Base-by-base conservation (phyloP, 2,329 filamentous ascomycete genomes). In the Colletotrichum simmondsii region DNA sequence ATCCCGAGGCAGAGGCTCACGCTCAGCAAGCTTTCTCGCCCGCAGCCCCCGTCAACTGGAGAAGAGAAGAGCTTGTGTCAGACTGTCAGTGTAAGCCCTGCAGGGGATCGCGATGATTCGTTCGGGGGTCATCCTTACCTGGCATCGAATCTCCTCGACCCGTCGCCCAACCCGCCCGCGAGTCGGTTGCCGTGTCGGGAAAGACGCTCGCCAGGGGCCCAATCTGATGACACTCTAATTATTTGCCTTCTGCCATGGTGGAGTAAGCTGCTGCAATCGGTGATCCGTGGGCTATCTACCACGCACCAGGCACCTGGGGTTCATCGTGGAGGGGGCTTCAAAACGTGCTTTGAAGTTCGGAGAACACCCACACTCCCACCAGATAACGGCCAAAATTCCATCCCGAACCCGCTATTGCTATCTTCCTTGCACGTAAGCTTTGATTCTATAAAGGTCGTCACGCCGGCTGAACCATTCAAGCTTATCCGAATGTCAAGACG, bases 111-210 rank as follows among this genome's bases (percentile, higher is more conserved):
- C 32, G 3, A n/a, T 32, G 16, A 19, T 12, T 49, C 12, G 3
- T 54, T 37, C 66, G 32, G 66, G 70, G 70, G 14, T 37, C 10
- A 70, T 42, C 66, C 70, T 54, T 72, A 70, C 60, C 56, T 26
- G 56, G 42, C 54, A 24, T 61, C 54, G 57, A 61, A 37, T 12
- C 19, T 52, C 10, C 12, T 35, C 6, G 37, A 42, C 37, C 37
- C 14, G 37, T 42, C 42, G 19, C 42, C 8, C 42, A 49, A 49
- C 42, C 42, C 61, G 46, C n/a, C 28, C 46, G 24, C 70, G 66
- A 72, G 26, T 57, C 35, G 28, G 30, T 72, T 65, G 66, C 70
- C 70, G 56, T 28, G 66, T 72, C 46, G 11, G 70, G 70, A 19
- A 72, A 65, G 60, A 70, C 22, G 54, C 56, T 72, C 70, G 68